Conservation (phyloP, 2,329 filamentous ascomycete genomes). For the Cytospora schulzeri region DNA sequence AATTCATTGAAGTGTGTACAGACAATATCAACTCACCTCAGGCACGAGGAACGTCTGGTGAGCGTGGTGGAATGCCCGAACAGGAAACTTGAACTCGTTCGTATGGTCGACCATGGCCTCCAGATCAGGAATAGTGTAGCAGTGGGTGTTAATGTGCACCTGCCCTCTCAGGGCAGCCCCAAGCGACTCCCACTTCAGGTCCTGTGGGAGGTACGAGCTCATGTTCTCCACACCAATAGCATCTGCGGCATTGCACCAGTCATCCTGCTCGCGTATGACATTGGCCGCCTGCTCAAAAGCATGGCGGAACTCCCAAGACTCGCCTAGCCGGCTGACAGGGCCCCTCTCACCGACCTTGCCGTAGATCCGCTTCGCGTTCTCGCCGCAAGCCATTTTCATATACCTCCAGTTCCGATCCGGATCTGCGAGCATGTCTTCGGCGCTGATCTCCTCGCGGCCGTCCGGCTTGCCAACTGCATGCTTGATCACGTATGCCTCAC, state of each 20-base stretch:
- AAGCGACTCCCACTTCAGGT: conserved; percentile 65
- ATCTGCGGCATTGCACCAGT: conserved; percentile 66
- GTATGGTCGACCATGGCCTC: conserved; percentile 68
- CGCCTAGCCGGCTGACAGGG: conserved; percentile 64
- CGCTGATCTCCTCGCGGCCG: conserved; percentile 64
- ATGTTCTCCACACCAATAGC: conserved; percentile 52
- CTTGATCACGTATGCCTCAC: conserved; percentile 71
- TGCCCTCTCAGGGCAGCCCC: conserved; percentile 66
- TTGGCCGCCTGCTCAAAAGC: conserved; percentile 65
- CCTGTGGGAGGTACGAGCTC: conserved; percentile 60
- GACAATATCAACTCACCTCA: conserved; percentile 46
- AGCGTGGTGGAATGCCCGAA: conserved; percentile 71
- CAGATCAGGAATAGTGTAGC: conserved; percentile 69
- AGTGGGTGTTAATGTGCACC: conserved; percentile 71
- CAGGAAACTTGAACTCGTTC: conserved; percentile 69
- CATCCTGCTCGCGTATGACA: conserved; percentile 62
- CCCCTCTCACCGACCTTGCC: conserved; percentile 55
- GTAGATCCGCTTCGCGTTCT: conserved; percentile 67
- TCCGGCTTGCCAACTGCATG: conserved; percentile 63
- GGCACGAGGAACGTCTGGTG: conserved; percentile 68
- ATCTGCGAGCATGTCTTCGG: conserved; percentile 65
- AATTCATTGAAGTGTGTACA: neutral
- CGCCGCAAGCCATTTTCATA: conserved; percentile 77
- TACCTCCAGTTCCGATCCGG: conserved; percentile 68
- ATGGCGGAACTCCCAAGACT: conserved; percentile 70